Conservation (phyloP, 345 rosid genomes). For the Citrus cavaleriei region DNA sequence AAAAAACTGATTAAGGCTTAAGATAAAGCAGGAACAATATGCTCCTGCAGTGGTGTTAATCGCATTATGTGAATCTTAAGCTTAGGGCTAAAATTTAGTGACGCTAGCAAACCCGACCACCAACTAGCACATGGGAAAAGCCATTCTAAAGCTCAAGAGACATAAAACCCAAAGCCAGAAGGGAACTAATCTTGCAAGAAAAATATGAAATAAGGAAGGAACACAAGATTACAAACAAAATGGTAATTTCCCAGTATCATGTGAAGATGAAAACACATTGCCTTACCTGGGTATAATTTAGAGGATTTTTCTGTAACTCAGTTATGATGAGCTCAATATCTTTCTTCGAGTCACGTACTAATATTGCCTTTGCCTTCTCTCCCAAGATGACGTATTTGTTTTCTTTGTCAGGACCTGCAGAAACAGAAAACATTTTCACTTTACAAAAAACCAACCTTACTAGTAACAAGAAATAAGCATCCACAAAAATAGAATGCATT, state of each 20-base stretch:
- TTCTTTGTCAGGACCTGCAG: slow-evolving; percentile 84
- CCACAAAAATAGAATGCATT: not conserved
- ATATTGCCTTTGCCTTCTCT: slow-evolving; percentile 84
- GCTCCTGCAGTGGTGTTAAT: not conserved
- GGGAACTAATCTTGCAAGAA: not conserved
- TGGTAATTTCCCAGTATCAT: not conserved
- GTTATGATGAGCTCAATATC: slow-evolving; percentile 54
- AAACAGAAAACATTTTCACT: slow-evolving; percentile 13
- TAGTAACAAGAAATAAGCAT: not conserved
- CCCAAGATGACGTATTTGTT: slow-evolving; percentile 78
- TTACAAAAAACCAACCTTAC: not conserved
- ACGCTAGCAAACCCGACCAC: not conserved
- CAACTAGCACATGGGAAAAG: not conserved
- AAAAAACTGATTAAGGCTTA: not conserved
- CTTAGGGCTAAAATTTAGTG: not conserved
- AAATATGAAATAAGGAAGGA: too few species aligned
- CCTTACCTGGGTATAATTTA: slow-evolving; percentile 84
- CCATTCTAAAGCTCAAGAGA: not conserved
- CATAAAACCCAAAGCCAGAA: not conserved
- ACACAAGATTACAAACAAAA: not conserved
- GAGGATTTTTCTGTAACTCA: slow-evolving; percentile 87
- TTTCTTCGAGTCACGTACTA: slow-evolving; percentile 84
- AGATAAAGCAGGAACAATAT: not conserved
- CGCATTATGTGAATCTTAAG: not conserved
- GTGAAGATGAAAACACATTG: not conserved